Percentiles rank a stretch among this genome's conserved stretches.
These are phyloP conservation scores for Candida dendrica DNA, from an alignment of 805 yeast species.

Conservation along the genomic window DNA sequence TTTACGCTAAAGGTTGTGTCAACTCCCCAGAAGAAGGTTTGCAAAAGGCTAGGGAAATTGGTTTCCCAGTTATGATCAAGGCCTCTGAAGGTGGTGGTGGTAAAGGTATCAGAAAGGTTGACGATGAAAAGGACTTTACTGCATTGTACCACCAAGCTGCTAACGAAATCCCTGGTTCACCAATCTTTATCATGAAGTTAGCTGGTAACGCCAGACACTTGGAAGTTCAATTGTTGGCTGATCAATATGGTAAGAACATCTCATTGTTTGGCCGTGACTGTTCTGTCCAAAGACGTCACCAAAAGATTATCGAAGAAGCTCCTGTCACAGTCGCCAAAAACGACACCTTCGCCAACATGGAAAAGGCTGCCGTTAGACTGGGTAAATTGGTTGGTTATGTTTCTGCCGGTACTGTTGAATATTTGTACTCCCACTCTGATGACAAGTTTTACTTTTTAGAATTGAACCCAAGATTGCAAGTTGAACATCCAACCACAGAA, in stretches of 20 bases:
- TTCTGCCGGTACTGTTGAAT: conserved; percentile 98
- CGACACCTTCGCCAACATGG: conserved; percentile 86
- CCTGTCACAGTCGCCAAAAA: conserved; percentile 92
- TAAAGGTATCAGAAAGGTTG: conserved; percentile 98
- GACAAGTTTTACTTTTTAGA: conserved; percentile 95
- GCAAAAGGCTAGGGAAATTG: conserved; percentile 74
- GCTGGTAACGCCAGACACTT: conserved; percentile 97
- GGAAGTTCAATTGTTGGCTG: conserved; percentile 96
- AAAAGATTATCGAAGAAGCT: conserved; percentile 97
- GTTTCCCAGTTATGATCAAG: conserved; percentile 98
- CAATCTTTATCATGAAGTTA: conserved; percentile 93
- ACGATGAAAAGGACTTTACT: conserved; percentile 68
- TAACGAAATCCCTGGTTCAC: conserved; percentile 97
- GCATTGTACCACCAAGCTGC: conserved; percentile 87
- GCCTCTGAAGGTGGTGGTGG: conserved; percentile 99
- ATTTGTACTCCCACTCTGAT: conserved; percentile 87
- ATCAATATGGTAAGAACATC: conserved; percentile 96
- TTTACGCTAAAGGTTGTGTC: conserved; percentile 87
- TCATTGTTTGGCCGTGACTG: conserved; percentile 98
- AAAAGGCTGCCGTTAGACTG: conserved; percentile 92
- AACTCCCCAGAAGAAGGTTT: conserved; percentile 83
- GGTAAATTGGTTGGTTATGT: conserved; percentile 97
- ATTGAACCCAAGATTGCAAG: conserved; percentile 97
- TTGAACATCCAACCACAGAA: conserved; percentile 99
- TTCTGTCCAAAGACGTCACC: conserved; percentile 99